Evolutionary conservation across 306 rosid species (phyloP), one percentile per base, ranked within the genome.

Genomic region (Cucurbita moschata): DNA sequence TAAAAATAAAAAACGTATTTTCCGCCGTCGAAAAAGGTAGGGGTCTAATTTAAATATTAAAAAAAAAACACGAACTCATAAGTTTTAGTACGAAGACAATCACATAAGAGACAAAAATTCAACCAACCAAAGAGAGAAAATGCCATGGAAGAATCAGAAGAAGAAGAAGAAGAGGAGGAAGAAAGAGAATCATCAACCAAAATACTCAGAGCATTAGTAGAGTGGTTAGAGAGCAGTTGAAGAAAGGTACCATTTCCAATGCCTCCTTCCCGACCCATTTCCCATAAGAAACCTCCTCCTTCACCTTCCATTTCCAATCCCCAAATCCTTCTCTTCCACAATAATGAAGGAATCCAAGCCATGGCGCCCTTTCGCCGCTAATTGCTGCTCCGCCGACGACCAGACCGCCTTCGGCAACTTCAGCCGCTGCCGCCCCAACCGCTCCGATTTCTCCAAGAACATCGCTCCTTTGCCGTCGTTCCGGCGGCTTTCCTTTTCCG

Each of bases 401-500:
- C 89, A 88, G 42, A 82, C 90, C 9, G 80, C 82, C 26, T 79
- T 89, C 4, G 56, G 78, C 56, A 85, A 83, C 73, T 85, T 91
- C 58, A 93, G 92, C 80, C 79, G 83, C 26, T 90, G 98, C 86
- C 84, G 90, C 63, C 88, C 96, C 0, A 86, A 91, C 4, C 81
- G 83, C 39, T 88, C 97, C 0, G 96, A 90, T 10, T 81, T 84
- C 55, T 89, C 99, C 0, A 86, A 89, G 90, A 75, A 88, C 60
- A 79, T 89, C 4, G 91, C 91, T 21, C 87, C 90, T 1, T 39
- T 86, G 46, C 88, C 99, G 0, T 91, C 99, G 2, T 94, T 91
- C 55, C 77, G 97, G 59, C 80, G 87, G 44, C 54, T 94, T 0
- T 94, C 99, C 2, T 91, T 91, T 84, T 91, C 99, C 1, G 91